These are phyloP conservation scores for Cystofilobasidium capitatum DNA, from an alignment of 768 basidiomycete genomes.

Conservation along the genomic window DNA sequence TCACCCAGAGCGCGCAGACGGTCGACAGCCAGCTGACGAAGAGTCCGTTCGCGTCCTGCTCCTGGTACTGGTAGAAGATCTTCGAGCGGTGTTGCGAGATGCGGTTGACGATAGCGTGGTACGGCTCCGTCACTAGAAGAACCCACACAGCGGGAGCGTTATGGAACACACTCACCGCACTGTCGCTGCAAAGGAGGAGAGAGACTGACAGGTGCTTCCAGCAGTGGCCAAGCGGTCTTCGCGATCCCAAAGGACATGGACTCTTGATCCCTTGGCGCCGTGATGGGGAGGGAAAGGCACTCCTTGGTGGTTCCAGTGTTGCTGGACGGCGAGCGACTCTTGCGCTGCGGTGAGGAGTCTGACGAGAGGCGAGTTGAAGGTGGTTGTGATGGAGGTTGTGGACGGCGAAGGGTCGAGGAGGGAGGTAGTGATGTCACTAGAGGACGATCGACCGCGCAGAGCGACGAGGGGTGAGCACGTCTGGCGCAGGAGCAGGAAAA, in stretches of 20 bases:
- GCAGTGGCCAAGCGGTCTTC: not conserved
- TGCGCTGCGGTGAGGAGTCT: not conserved
- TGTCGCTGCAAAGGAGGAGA: not conserved
- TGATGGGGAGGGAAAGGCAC: not conserved
- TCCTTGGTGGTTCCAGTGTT: not conserved
- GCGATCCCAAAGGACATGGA: not conserved
- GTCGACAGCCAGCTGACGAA: not conserved
- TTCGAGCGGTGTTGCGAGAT: not conserved
- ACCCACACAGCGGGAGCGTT: not conserved
- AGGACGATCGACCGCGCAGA: not conserved
- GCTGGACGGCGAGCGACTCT: not conserved
- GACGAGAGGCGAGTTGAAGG: not conserved
- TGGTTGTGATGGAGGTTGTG: not conserved
- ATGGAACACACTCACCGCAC: not conserved
- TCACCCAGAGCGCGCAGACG: not conserved
- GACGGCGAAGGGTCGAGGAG: not conserved
- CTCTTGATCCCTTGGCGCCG: not conserved
- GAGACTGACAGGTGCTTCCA: not conserved
- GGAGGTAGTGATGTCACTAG: not conserved
- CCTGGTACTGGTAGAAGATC: not conserved
- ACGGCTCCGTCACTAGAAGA: constrained; percentile 2
- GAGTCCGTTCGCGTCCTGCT: not conserved
- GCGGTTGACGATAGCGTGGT: not conserved
- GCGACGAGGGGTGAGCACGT: not conserved
- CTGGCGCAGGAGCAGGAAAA: not conserved